These are phyloP conservation scores for Leccinum angustisporum DNA, from an alignment of 1,284 basidiomycete genomes.

Conservation along the genomic window DNA sequence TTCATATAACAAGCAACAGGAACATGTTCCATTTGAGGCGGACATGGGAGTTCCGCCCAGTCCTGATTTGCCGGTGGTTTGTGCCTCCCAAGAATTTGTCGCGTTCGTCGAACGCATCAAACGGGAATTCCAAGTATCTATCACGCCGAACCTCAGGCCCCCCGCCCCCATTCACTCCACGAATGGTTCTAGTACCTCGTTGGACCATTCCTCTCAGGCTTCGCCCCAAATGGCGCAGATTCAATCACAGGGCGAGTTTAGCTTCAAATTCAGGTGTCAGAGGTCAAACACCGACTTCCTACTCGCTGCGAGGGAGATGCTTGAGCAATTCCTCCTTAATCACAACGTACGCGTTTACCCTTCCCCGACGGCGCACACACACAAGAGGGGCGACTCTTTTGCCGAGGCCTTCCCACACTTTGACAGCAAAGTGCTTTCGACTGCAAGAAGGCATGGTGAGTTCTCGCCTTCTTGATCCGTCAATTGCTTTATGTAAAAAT, in stretches of 20 bases:
- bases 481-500: conserved; percentile 7
- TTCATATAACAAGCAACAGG: conserved; percentile 48
- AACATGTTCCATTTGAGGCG: conserved; percentile 97
- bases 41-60: conserved; percentile 90
- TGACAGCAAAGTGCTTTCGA: conserved; percentile 89
- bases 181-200: conserved; percentile 31
- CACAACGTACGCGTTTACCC: conserved; percentile 82
- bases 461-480: conserved; percentile 16
- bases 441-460: conserved; percentile 68
- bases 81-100: conserved; percentile 77
- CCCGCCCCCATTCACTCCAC: conserved; percentile 35
- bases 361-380: conserved; percentile 68
- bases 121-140: conserved; percentile 89
- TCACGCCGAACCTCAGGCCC: conserved; percentile 73
- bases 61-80: conserved; percentile 73
- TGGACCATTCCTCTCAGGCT: conserved; percentile 32
- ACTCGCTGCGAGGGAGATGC: conserved; percentile 84
- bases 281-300: conserved; percentile 93
- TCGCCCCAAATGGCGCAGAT: conserved; percentile 32
- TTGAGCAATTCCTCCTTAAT: conserved; percentile 88
- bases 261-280: conserved; percentile 95
- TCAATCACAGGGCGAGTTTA: conserved; percentile 70
- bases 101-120: conserved; percentile 88
- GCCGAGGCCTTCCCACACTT: conserved; percentile 96
- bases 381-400: conserved; percentile 88